Evolutionary conservation across 2,329 filamentous ascomycete species (phyloP), one percentile per base, ranked within the genome.

Genomic region (Aspergillus terreus): DNA sequence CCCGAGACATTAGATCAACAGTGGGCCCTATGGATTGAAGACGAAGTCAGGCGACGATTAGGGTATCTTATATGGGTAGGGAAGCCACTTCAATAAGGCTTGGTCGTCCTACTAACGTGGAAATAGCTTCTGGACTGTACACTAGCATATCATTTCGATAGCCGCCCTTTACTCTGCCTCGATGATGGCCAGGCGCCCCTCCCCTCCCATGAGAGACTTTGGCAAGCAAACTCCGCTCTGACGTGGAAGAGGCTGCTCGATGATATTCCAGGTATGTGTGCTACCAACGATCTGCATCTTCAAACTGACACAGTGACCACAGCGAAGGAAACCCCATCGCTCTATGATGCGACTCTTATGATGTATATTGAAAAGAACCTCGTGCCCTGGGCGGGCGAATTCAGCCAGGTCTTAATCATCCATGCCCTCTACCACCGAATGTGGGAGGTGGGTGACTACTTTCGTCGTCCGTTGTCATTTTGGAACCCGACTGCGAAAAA

Each of bases 311-410:
- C 17, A 47, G 6, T 17, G 12, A 14, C 6, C 32, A n/a, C 35
- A 58, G 58, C 46, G 25, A 38, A 51, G 58, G 64, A 60, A 48
- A 67, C 63, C 21, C 60, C 66, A 14, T 73, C 73, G 15, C 67
- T 78, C 4, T 67, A 69, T 33, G 63, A 70, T 42, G 74, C 76
- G 1, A 63, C 78, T 11, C 71, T 78, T 46, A 68, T 69, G 3
- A 57, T 79, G 2, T 81, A 79, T 57, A 70, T 78, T 19, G 76
- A 79, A 55, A 81, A 80, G 58, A 66, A 63, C 33, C 60, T 80
- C 6, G 66, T 74, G 9, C 58, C 68, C 1, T 68, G 67, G 14
- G 71, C 75, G 32, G 76, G 77, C 15, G 77, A 81, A 40, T 77
- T 81, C 51, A 74, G 75, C 32, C 72, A 77, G 10, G 69, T 76